Percentiles rank a stretch among this genome's conserved stretches.
Evolutionary conservation across 768 basidiomycete species (phyloP).

Genomic region (Amyloporia xantha): DNA sequence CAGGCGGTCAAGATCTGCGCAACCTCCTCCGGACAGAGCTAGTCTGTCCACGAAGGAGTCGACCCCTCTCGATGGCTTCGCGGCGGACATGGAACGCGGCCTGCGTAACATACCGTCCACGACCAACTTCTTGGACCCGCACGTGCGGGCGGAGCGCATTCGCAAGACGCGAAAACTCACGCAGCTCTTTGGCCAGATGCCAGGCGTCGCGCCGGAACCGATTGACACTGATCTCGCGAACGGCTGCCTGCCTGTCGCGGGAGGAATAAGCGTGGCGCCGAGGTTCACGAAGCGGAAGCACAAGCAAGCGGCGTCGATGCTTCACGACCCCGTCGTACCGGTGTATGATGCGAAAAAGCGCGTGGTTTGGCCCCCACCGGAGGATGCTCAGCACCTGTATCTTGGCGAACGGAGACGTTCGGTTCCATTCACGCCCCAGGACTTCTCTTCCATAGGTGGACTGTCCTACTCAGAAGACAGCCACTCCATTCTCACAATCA

Average conservation of each 20-base stretch:
- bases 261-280: background rate
- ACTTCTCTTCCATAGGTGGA: constrained; percentile 25
- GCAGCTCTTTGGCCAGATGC: constrained; percentile 72
- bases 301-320: constrained; percentile 21
- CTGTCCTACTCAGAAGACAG: background rate
- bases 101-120: constrained; percentile 44
- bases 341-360: constrained; percentile 9
- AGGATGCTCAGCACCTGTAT: constrained; percentile 20
- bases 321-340: constrained; percentile 14
- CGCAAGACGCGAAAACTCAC: constrained; percentile 71
- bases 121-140: constrained; percentile 56
- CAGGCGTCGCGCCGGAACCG: constrained; percentile 20
- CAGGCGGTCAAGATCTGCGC: constrained; percentile 25
- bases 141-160: constrained; percentile 66
- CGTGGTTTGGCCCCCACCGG: constrained; percentile 29
- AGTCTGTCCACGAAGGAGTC: background rate
- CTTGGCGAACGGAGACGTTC: constrained; percentile 44
- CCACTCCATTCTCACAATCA: background rate
- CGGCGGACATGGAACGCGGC: background rate
- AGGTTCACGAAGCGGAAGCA: constrained; percentile 14
- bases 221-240: constrained; percentile 12
- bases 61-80: background rate
- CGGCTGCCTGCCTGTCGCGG: constrained; percentile 14
- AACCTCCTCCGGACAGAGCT: constrained; percentile 3
- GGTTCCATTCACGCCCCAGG: constrained; percentile 44